A percentile compares a stretch with the other conserved stretches of the same genome.
Conservation (phyloP, 1,284 basidiomycete species). For the Cutaneotrichosporon dermatis region DNA sequence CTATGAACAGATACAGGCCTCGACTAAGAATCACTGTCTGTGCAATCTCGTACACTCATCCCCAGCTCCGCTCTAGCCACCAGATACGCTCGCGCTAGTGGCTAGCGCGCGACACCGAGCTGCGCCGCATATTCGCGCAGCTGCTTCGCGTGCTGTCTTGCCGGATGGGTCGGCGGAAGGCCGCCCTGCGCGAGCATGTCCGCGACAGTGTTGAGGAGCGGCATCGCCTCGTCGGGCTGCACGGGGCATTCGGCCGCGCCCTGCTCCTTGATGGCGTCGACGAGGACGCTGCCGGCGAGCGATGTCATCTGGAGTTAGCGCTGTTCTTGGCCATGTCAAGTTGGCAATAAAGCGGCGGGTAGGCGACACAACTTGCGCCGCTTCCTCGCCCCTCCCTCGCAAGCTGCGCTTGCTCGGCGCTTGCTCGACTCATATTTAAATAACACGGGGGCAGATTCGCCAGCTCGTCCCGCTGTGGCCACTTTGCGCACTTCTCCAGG, state of each 20-base stretch:
- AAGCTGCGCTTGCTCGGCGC: not conserved
- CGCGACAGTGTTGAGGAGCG: slow-evolving; percentile 24
- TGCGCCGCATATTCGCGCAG: slow-evolving; percentile 23
- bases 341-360: too few relatives aligned
- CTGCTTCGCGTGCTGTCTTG: slow-evolving; percentile 19
- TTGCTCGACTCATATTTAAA: slow-evolving; percentile 22
- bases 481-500: slow-evolving; percentile 27
- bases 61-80: too few relatives aligned
- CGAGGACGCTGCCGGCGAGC: slow-evolving; percentile 17
- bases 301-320: slow-evolving; percentile 23
- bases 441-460: slow-evolving; percentile 32
- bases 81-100: too few relatives aligned
- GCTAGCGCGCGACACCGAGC: slow-evolving; percentile 5
- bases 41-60: too few relatives aligned
- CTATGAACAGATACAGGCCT: not conserved
- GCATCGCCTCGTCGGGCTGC: slow-evolving; percentile 16
- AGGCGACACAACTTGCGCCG: too few relatives aligned
- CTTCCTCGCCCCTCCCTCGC: too few relatives aligned
- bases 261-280: slow-evolving; percentile 21
- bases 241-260: slow-evolving; percentile 9
- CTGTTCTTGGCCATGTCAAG: not conserved
- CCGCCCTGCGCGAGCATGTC: slow-evolving; percentile 27
- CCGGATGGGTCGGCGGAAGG: slow-evolving; percentile 25
- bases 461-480: slow-evolving; percentile 24
- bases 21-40: not conserved